A percentile compares a stretch with the other conserved stretches of the same genome.
These are phyloP conservation scores for Neofusicoccum cordaticola DNA, from an alignment of 2,329 filamentous ascomycete species.

Conservation along the genomic window DNA sequence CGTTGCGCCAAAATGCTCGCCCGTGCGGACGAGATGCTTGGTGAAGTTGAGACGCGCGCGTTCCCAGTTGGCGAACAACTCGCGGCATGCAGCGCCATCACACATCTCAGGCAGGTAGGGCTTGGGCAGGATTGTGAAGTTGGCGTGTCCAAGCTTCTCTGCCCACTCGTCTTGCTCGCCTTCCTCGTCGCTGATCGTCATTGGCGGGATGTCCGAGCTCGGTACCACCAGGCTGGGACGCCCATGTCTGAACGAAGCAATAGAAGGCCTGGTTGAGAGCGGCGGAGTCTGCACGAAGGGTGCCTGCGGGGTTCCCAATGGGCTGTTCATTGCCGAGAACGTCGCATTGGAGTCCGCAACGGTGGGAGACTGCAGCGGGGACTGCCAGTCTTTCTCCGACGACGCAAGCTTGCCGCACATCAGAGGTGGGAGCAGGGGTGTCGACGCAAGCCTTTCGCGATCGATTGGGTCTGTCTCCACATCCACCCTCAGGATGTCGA, in stretches of 20 bases:
- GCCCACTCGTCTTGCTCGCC: conserved; percentile 79
- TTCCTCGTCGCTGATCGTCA: conserved; percentile 61
- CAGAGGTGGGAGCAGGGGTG: conserved; percentile 80
- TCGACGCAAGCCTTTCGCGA: conserved; percentile 67
- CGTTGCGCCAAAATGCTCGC: conserved; percentile 85
- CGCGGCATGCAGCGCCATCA: conserved; percentile 59
- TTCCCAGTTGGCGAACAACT: conserved; percentile 78
- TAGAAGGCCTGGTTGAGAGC: conserved; percentile 72
- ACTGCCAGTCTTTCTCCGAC: conserved; percentile 60
- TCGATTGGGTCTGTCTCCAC: conserved; percentile 47
- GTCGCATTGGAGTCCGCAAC: conserved; percentile 59
- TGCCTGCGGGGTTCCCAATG: conserved; percentile 49
- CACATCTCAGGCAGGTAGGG: conserved; percentile 69
- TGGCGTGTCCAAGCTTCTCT: conserved; percentile 81
- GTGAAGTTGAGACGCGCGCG: conserved; percentile 80
- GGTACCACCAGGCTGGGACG: conserved; percentile 48
- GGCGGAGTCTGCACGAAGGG: conserved; percentile 62
- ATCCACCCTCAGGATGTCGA: conserved; percentile 42
- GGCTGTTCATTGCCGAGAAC: conserved; percentile 45
- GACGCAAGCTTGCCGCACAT: conserved; percentile 58
- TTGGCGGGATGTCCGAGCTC: conserved; percentile 58
- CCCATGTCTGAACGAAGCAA: conserved; percentile 64
- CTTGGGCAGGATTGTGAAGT: conserved; percentile 81
- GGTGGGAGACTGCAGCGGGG: conserved; percentile 82
- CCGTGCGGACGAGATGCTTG: conserved; percentile 81